Base-by-base conservation (phyloP, 805 yeast genomes). In the Lachancea quebecensis region DNA sequence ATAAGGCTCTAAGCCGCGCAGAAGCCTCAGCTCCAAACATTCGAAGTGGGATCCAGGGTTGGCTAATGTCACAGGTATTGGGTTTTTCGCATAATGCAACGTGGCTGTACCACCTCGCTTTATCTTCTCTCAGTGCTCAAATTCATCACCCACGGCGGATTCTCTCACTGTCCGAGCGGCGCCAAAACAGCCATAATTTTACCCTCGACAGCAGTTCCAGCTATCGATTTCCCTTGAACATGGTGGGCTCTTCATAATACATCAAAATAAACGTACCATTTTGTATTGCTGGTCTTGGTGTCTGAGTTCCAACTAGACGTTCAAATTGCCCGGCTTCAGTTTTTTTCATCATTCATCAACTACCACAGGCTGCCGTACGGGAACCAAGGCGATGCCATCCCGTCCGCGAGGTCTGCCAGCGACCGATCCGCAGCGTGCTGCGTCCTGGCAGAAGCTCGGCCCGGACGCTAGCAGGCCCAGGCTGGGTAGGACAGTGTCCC, bases 271-370 rank as follows among this genome's bases (percentile, higher is more conserved):
- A 55, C 60, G 54, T 54, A 55, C 60, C 61, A 55, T 57, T 54
- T 55, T 56, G 58, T 50, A 51, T 47, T 48, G 55, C 51, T 54
- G 46, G 66, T 68, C 50, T 53, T 54, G 49, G 47, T 46, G 52
- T 51, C 49, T 45, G 31, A 33, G 29, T 30, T 37, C 37, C 21
- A n/a, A 25, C 12, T 16, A 37, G 36, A 31, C 31, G 39, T 29
- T 35, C 27, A 37, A 21, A 37, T 37, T 17, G 11, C n/a, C 40
- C 12, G 25, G 27, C 28, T 37, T 35, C 38, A 36, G 34, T 38
- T 35, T 42, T 42, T 42, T 42, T 42, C 45, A 36, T 16, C 39
- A 36, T 36, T 16, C 41, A 42, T 30, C 25, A n/a, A 33, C 21
- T 15, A 34, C 37, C 25, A 21, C 25, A 4, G 25, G 38, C 16